Base-by-base conservation (phyloP, 345 rosid genomes). In the Citrus inodora region DNA sequence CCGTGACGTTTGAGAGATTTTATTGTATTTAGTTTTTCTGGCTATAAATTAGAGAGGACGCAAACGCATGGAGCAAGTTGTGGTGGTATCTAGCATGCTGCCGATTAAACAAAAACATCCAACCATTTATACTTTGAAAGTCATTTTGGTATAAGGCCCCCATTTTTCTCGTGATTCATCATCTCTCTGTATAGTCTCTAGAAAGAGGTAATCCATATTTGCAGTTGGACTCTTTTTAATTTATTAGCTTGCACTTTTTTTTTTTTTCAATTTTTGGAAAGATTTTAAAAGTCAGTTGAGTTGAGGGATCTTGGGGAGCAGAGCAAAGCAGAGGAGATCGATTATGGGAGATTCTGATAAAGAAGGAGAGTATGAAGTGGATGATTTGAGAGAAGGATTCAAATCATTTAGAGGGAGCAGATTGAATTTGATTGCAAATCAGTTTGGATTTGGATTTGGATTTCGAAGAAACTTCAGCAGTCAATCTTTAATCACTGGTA, bases 331-430 rank as follows among this genome's bases (percentile, higher is more conserved):
- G 56, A 51, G 56, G 56, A 16, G 21, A 48, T 51, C 56, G 56
- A 51, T 51, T 21, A 51, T 51, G 37, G 60, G 30, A 27, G 60
- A 16, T 13, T 51, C 61, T 24, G 27, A 24, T 10, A 32, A 0
- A 9, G 74, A 27, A 27, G 62, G 10, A 21, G 82, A 90, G 21
- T 89, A 83, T 59, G 81, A 76, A 56, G 77, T 88, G 9, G 85
- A 82, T 8, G 91, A 91, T 9, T 27, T 87, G 1, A 79, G 69
- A 77, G 92, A 91, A 14, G 61, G 80, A 37, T 83, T 85, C 56
- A 84, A 76, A 55, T 88, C 91, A 19, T 83, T 90, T 10, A 75
- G 76, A 48, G 85, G 86, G 40, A 86, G 90, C 67, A 75, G 85
- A 78, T 87, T 92, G 74, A 77, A 88, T 74, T 83, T 89, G 65